A percentile compares a stretch with the other conserved stretches of the same genome.
Conservation (phyloP, 805 yeast genomes). For the Saccharomycopsis malanga region DNA sequence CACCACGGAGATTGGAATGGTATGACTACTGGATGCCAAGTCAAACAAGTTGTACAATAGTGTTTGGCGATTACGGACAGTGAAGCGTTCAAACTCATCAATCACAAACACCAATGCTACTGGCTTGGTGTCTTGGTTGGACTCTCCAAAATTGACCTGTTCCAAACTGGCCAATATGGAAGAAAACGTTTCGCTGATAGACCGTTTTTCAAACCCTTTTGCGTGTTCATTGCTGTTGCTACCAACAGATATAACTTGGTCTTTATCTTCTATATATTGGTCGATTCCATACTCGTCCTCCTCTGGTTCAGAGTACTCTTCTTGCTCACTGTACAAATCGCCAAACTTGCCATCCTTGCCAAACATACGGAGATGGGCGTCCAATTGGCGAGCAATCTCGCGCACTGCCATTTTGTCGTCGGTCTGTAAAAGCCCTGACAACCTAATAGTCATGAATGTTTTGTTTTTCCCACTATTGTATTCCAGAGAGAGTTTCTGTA, state of each 20-base stretch:
- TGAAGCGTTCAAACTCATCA: conserved; percentile 80
- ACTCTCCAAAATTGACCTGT: conserved; percentile 23
- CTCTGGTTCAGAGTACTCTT: conserved; percentile 3
- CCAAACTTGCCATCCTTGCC: conserved; percentile 24
- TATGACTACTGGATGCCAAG: conserved; percentile 60
- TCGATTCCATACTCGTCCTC: conserved; percentile 1
- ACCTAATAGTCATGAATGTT: conserved; percentile 52
- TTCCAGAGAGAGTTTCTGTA: conserved; percentile 36
- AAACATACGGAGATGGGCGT: conserved; percentile 34
- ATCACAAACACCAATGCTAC: conserved; percentile 68
- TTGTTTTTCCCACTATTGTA: conserved; percentile 31
- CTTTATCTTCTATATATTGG: background rate
- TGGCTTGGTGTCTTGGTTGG: conserved; percentile 24
- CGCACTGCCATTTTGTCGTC: conserved; percentile 77
- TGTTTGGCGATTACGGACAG: conserved; percentile 69
- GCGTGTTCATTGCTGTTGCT: conserved; percentile 4
- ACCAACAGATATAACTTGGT: conserved; percentile 15
- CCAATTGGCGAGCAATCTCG: conserved; percentile 81
- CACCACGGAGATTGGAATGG: conserved; percentile 69
- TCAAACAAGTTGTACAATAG: conserved; percentile 84
- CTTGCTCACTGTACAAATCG: conserved; percentile 22
- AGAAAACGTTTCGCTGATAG: conserved; percentile 54
- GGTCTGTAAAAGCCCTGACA: conserved; percentile 65
- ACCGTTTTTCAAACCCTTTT: conserved; percentile 39
- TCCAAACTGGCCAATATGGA: conserved; percentile 50